Percentiles rank a stretch among this genome's conserved stretches.
phyloP scores from a whole-genome alignment of 2,329 filamentous ascomycete species.

The Pyricularia grisea region DNA sequence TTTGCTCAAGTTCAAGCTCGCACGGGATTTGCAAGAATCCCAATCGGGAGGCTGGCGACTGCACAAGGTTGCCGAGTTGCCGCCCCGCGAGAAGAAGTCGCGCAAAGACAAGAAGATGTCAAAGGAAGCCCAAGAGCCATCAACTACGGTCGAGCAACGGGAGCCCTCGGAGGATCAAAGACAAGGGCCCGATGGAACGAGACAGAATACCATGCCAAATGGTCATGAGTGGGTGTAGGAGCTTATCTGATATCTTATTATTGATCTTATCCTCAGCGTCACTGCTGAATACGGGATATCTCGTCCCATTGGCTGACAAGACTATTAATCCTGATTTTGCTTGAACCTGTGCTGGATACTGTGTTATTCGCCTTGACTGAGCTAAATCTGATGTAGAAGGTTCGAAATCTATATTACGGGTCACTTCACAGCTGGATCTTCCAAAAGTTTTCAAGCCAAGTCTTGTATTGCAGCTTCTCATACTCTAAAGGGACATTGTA shows the following conservation, averaged over 20 bases:
- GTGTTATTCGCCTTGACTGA: fast-evolving
- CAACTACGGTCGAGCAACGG: neutral
- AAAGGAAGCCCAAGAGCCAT: neutral
- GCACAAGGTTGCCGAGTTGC: neutral
- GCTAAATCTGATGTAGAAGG: neutral
- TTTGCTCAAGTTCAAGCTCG: neutral
- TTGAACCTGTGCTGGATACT: neutral
- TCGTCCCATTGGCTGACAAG: neutral
- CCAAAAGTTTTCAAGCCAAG: neutral
- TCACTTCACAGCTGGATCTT: neutral
- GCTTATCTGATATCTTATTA: no score
- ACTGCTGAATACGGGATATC: neutral
- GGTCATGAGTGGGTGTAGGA: neutral
- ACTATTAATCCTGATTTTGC: neutral
- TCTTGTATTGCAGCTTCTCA: neutral
- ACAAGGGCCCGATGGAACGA: neutral
- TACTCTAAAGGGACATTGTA: neutral
- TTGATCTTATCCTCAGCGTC: neutral
- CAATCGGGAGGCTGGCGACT: neutral
- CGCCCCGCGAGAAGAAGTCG: neutral
- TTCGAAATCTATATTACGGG: neutral
- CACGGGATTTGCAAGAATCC: neutral
- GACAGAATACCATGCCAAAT: neutral
- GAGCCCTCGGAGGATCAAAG: neutral
- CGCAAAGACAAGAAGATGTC: neutral